A percentile compares a stretch with the other conserved stretches of the same genome.
Conservation (phyloP, 495 filamentous ascomycete genomes). For the Clohesyomyces aquaticus region DNA sequence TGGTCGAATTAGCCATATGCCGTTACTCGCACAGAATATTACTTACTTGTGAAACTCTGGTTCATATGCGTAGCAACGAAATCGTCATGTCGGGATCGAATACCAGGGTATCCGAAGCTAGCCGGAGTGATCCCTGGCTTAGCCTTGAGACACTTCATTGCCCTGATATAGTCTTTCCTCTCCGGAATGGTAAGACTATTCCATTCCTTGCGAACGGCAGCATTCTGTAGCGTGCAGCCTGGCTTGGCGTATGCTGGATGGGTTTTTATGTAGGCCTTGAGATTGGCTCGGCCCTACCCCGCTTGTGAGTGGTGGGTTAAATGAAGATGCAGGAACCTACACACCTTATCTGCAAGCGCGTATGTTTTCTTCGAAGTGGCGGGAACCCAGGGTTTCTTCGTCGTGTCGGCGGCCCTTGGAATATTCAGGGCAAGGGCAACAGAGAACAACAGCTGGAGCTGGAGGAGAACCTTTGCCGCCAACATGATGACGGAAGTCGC, state of each 20-base stretch:
- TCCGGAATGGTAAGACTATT: background rate
- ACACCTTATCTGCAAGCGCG: background rate
- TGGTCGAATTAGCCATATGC: too few species aligned
- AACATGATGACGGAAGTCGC: background rate
- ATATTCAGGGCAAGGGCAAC: background rate
- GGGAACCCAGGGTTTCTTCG: background rate
- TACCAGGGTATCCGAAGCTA: background rate
- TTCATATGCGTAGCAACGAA: background rate
- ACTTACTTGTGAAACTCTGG: background rate
- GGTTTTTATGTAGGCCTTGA: background rate
- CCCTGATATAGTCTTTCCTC: background rate
- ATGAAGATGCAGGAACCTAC: background rate
- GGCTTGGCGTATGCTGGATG: background rate
- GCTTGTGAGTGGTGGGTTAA: background rate
- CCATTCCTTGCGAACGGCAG: background rate
- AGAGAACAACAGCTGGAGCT: background rate
- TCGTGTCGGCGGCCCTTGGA: background rate
- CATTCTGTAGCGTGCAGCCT: background rate
- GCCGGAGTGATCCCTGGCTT: background rate
- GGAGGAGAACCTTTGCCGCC: background rate
- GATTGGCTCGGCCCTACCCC: background rate
- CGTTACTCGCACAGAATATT: too few species aligned
- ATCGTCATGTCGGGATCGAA: background rate
- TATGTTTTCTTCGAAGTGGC: background rate
- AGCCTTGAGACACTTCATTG: background rate